Evolutionary conservation across 176 grass and related monocot species (phyloP).

Genomic region (Avena insularis): DNA sequence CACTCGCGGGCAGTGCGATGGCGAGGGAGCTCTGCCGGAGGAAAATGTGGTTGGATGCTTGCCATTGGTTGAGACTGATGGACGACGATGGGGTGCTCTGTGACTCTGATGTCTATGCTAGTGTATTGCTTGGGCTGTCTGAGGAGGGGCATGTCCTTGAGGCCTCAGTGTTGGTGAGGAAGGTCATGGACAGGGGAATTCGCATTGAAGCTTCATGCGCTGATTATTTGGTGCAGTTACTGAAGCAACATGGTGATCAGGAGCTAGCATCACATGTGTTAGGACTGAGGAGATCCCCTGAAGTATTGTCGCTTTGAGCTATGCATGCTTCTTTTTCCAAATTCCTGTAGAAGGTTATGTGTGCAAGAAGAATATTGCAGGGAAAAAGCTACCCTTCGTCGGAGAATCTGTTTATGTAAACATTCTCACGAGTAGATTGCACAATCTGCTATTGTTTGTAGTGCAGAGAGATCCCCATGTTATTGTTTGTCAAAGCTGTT

Average conservation of each 20-base stretch:
- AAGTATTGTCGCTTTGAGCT: slow-evolving; percentile 11
- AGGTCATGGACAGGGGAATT: slow-evolving; percentile 53
- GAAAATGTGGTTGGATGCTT: slow-evolving; percentile 63
- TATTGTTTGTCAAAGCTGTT: not conserved
- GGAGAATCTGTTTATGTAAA: not conserved
- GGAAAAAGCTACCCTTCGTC: not conserved
- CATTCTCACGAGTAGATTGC: slow-evolving; percentile 21
- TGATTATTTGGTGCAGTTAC: slow-evolving; percentile 52
- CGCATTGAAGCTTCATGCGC: slow-evolving; percentile 50
- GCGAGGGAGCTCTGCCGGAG: slow-evolving; percentile 53
- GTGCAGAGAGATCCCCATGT: not conserved
- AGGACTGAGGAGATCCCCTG: slow-evolving; percentile 40
- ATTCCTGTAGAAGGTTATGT: not conserved
- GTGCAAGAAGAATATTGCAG: not conserved
- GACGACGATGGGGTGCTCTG: slow-evolving; percentile 61
- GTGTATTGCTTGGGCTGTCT: slow-evolving; percentile 58
- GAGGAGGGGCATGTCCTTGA: slow-evolving; percentile 54
- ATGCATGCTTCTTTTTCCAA: not conserved
- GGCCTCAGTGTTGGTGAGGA: slow-evolving; percentile 47
- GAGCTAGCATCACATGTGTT: slow-evolving; percentile 57
- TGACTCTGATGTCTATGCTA: slow-evolving; percentile 64
- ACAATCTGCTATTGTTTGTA: not conserved
- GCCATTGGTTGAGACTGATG: slow-evolving; percentile 55
- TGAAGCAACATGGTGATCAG: slow-evolving; percentile 58
- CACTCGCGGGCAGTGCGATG: slow-evolving; percentile 55